These are phyloP conservation scores for Samsoniella hepiali DNA, from an alignment of 2,329 filamentous ascomycete genomes.

Conservation along the genomic window DNA sequence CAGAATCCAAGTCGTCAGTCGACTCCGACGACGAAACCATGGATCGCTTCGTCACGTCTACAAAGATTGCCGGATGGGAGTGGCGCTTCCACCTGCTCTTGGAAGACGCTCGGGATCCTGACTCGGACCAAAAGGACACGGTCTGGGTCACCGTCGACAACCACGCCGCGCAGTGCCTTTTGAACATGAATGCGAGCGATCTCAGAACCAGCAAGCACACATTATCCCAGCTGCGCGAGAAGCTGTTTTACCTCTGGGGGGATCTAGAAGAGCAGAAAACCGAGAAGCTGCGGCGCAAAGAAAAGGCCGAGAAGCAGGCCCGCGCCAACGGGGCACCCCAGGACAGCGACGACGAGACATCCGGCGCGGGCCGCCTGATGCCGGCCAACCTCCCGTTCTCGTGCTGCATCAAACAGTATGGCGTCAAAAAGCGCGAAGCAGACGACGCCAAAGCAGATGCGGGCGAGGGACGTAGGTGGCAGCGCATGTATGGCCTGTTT, in stretches of 20 bases:
- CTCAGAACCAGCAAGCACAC: slow-evolving; percentile 50
- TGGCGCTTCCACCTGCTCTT: slow-evolving; percentile 81
- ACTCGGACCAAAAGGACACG: slow-evolving; percentile 37
- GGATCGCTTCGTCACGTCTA: slow-evolving; percentile 25
- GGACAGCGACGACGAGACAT: slow-evolving; percentile 36
- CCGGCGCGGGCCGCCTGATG: not conserved
- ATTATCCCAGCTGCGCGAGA: slow-evolving; percentile 60
- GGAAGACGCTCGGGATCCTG: slow-evolving; percentile 57
- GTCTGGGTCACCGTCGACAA: slow-evolving; percentile 70
- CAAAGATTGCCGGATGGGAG: slow-evolving; percentile 55
- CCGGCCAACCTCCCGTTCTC: slow-evolving; percentile 59
- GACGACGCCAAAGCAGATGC: slow-evolving; percentile 44
- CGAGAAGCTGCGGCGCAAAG: slow-evolving; percentile 30
- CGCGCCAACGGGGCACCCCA: slow-evolving; percentile 34
- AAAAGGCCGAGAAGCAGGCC: slow-evolving; percentile 23
- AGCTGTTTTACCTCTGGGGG: slow-evolving; percentile 79
- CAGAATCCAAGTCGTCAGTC: slow-evolving; percentile 26
- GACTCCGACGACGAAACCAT: slow-evolving; percentile 26
- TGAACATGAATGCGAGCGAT: slow-evolving; percentile 47
- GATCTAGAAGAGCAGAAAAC: slow-evolving; percentile 71
- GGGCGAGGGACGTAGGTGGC: slow-evolving; percentile 51
- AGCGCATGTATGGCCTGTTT: slow-evolving; percentile 62
- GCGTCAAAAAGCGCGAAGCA: slow-evolving; percentile 45
- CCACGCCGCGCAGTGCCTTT: slow-evolving; percentile 46
- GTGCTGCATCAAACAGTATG: slow-evolving; percentile 72